A percentile compares a stretch with the other conserved stretches of the same genome.
These are phyloP conservation scores for Solanum peruvianum DNA, from an alignment of 257 asterid genomes.

Conservation along the genomic window DNA sequence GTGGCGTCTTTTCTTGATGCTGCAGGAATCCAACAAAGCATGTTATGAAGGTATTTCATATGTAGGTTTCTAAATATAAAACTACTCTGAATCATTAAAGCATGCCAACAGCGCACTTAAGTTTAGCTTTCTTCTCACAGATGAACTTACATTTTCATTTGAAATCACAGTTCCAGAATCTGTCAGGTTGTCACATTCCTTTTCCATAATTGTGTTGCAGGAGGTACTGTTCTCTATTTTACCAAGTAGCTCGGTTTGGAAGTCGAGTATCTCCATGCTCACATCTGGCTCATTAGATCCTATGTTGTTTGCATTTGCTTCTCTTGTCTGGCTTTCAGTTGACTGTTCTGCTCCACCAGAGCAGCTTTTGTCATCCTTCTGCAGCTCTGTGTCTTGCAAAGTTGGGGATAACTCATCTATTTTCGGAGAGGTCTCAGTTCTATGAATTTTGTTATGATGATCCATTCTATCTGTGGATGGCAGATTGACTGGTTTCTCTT, in stretches of 20 bases:
- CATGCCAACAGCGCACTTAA: background rate
- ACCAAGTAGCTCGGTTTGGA: background rate
- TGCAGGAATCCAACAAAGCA: constrained; percentile 20
- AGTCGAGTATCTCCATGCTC: background rate
- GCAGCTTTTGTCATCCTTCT: constrained; percentile 17
- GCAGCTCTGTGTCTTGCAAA: constrained; percentile 29
- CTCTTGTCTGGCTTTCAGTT: constrained; percentile 3
- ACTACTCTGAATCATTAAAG: background rate
- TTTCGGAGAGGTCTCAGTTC: constrained; percentile 27
- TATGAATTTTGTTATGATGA: constrained; percentile 13
- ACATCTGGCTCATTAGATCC: background rate
- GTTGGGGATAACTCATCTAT: constrained; percentile 26
- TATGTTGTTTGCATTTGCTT: constrained; percentile 6
- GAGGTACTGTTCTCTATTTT: constrained; percentile 3
- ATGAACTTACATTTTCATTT: constrained; percentile 30
- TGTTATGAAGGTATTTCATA: background rate
- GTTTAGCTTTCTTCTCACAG: background rate
- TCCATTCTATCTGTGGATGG: constrained; percentile 17
- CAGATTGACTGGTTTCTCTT: constrained; percentile 18
- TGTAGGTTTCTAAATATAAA: background rate
- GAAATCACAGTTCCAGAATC: constrained; percentile 3
- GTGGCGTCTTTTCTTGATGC: constrained; percentile 11
- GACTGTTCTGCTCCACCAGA: constrained; percentile 15
- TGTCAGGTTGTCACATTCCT: constrained; percentile 17
- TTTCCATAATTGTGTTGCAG: constrained; percentile 8